Evolutionary conservation across 2,329 filamentous ascomycete genomes (phyloP), one percentile per base, ranked within the genome.

Genomic region (Colletotrichum ledebouriae): DNA sequence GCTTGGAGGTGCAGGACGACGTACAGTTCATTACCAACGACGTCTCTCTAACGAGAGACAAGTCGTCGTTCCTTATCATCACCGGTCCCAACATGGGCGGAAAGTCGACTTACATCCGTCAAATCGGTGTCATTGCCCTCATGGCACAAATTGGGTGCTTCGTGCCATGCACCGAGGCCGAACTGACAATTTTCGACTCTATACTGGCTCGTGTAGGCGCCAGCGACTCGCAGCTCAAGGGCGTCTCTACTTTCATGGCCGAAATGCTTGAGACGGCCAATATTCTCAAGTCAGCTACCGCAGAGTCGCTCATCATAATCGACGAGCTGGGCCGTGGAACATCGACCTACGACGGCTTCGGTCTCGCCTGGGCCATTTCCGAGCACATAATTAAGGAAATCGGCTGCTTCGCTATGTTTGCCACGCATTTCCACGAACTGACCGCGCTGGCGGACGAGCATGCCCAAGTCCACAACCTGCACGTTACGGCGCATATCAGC

Each of bases 191-290:
- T 67, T 99, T 98, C 78, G 96, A 99, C 82, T 96, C 94, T 71
- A 97, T 99, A 70, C 91, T 99, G 44, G 96, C 97, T 0, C 92
- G 96, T 73, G 96, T 99, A 0, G 96, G 97, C 47, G 97, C 96
- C 6, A 96, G 92, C 73, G 97, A 99, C 80, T 97, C 93, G 6
- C 96, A 98, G 79, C 90, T 99, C 71, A 98, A 98, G 81, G 96
- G 96, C 41, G 96, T 99, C 2, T 97, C 94, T 3, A 99, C 96
- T 0, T 99, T 99, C 80, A 99, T 99, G 97, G 96, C 96, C 2
- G 96, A 99, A 82, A 99, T 99, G 96, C 87, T 99, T 22, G 96
- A 99, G 79, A 99, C 96, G 1, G 94, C 96, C 73, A 98, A 98
- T 78, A 99, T 99, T 72, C 90, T 99, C 76, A 98, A 98, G 82